These are phyloP conservation scores for Dictyostelium intermedium DNA, from an alignment of 78 protist genomes.

Conservation along the genomic window DNA sequence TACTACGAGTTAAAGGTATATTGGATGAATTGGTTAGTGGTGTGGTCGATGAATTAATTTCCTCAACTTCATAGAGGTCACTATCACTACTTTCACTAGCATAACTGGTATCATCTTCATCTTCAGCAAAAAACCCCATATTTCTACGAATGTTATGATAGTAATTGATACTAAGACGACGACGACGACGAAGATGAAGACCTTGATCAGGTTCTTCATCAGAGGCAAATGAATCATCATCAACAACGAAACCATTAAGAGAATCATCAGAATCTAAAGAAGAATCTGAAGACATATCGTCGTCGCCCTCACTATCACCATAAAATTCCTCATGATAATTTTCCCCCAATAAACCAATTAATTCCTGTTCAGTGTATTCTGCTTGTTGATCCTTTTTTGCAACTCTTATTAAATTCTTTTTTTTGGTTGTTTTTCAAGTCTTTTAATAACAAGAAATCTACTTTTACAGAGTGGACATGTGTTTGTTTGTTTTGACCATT, in stretches of 20 bases:
- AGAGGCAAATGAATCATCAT: background rate
- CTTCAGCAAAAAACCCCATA: background rate
- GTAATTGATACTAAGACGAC: background rate
- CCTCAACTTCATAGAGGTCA: background rate
- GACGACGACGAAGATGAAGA: background rate
- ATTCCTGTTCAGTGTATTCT: constrained; percentile 44
- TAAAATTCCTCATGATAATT: constrained; percentile 4
- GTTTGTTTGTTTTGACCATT: constrained; percentile 57
- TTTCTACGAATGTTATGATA: too few relatives aligned
- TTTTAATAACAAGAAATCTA: constrained; percentile 2
- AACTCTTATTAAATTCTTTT: background rate
- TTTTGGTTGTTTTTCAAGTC: background rate
- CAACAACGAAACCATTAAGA: background rate
- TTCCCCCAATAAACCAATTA: background rate
- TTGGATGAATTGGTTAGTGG: background rate
- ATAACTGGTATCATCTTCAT: background rate
- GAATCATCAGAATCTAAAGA: constrained; percentile 20
- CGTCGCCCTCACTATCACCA: background rate
- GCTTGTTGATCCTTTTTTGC: constrained; percentile 25
- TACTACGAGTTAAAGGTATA: background rate
- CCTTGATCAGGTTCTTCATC: background rate
- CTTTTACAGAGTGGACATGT: constrained; percentile 52
- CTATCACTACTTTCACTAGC: background rate
- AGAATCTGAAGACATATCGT: background rate
- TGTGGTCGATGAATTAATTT: background rate